These are phyloP conservation scores for Asclepias syriaca DNA, from an alignment of 257 asterid species.

Conservation along the genomic window DNA sequence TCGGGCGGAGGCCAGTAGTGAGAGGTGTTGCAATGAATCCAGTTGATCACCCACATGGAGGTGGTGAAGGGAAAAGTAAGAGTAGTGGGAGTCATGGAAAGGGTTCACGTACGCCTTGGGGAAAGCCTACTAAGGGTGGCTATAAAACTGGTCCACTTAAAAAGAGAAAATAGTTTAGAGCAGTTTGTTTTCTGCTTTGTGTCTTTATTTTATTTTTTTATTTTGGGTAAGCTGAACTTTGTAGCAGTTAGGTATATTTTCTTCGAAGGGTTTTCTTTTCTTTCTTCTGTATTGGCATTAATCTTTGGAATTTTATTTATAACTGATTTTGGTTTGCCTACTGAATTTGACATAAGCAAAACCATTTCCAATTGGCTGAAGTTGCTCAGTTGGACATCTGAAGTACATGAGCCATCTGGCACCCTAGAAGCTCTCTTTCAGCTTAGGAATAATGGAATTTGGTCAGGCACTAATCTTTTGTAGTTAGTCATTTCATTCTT, in stretches of 20 bases:
- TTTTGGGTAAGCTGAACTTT: background rate
- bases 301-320: background rate
- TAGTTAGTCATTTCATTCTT: background rate
- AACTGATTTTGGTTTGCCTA: background rate
- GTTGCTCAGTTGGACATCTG: background rate
- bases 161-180: conserved; percentile 40
- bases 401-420: background rate
- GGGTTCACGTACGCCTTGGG: conserved; percentile 70
- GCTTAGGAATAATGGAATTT: background rate
- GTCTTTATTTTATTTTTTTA: background rate
- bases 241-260: background rate
- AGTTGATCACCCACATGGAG: conserved; percentile 83
- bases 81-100: conserved; percentile 74
- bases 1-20: conserved; percentile 68
- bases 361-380: background rate
- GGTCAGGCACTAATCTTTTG: background rate
- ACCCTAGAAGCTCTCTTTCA: background rate
- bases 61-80: conserved; percentile 93
- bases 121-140: conserved; percentile 83
- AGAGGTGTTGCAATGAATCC: conserved; percentile 97
- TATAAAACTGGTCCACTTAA: conserved; percentile 70
- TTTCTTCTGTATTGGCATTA: background rate
- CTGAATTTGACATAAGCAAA: background rate
- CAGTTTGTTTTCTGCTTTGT: background rate
- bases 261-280: background rate